Percentiles rank a stretch among this genome's conserved stretches.
phyloP scores from a whole-genome alignment of 2,329 filamentous ascomycete genomes.

The Paraphaeosphaeria minitans region DNA sequence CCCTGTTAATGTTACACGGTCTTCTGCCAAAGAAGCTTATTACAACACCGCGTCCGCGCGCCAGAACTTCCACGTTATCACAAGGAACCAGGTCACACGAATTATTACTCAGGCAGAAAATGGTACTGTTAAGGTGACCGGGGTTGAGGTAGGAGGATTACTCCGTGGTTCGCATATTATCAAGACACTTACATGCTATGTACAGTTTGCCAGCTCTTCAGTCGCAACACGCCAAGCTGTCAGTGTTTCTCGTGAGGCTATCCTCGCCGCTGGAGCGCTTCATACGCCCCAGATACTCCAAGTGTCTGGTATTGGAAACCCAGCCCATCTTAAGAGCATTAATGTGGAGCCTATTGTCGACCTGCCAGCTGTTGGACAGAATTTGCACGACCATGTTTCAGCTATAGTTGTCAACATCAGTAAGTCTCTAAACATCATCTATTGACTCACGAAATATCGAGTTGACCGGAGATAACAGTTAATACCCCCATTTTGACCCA shows the following conservation, averaged over 20 bases:
- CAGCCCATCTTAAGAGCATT: conserved; percentile 25
- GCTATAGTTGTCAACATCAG: conserved; percentile 18
- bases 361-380: conserved; percentile 34
- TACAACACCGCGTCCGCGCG: conserved; percentile 22
- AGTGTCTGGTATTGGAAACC: conserved; percentile 34
- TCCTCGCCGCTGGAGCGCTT: conserved; percentile 32
- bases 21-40: conserved; percentile 29
- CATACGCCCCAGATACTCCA: conserved; percentile 36
- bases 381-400: conserved; percentile 29
- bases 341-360: conserved; percentile 26
- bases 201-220: conserved; percentile 25
- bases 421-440: conserved; percentile 3
- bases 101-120: conserved; percentile 20
- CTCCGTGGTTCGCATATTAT: too few relatives aligned
- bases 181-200: neutral
- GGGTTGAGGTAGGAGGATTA: conserved; percentile 11
- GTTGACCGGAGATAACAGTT: neutral
- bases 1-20: conserved; percentile 18
- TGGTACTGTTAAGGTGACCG: conserved; percentile 21
- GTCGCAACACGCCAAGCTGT: conserved; percentile 16
- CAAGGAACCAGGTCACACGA: conserved; percentile 21
- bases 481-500: neutral
- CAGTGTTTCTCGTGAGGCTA: conserved; percentile 29
- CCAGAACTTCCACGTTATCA: conserved; percentile 28
- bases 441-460: neutral